Conservation (phyloP, 331 rosid genomes). For the Acacia pycnantha region DNA sequence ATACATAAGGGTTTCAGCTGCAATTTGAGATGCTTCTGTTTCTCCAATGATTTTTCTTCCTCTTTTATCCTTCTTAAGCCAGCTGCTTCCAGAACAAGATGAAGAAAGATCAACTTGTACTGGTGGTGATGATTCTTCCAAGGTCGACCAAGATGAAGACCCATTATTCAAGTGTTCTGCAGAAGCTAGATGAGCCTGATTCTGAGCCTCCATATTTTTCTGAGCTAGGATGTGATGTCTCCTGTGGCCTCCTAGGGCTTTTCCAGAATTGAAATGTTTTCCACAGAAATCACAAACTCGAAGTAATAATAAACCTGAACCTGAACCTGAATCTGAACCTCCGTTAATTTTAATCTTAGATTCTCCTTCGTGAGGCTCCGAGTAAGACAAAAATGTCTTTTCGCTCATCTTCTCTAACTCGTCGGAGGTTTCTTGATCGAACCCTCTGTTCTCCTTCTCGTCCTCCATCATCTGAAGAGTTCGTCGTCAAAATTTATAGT, state of each 20-base stretch:
- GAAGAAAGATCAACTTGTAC: not conserved
- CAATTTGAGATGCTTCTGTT: not conserved
- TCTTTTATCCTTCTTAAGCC: constrained; percentile 28
- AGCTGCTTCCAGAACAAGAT: not conserved
- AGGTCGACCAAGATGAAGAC: not conserved
- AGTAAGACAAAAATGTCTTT: not conserved
- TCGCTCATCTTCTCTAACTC: not conserved
- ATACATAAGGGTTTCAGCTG: not conserved
- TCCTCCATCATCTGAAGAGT: not conserved
- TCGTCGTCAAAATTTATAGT: not conserved
- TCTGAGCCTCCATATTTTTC: not conserved
- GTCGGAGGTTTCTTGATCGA: not conserved
- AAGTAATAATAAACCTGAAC: not conserved
- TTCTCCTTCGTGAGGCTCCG: not conserved
- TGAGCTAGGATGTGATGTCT: constrained; percentile 38
- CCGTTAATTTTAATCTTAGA: not conserved
- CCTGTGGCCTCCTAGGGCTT: constrained; percentile 28
- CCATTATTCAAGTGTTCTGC: no score
- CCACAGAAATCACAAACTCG: constrained; percentile 42
- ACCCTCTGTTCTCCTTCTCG: not conserved
- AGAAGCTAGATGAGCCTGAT: not conserved
- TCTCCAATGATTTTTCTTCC: not conserved
- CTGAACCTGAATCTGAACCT: not conserved
- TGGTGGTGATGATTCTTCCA: not conserved
- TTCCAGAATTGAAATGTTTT: constrained; percentile 32